These are phyloP conservation scores for Talinum fruticosum DNA, from an alignment of 148 eudicot genomes.

Conservation along the genomic window DNA sequence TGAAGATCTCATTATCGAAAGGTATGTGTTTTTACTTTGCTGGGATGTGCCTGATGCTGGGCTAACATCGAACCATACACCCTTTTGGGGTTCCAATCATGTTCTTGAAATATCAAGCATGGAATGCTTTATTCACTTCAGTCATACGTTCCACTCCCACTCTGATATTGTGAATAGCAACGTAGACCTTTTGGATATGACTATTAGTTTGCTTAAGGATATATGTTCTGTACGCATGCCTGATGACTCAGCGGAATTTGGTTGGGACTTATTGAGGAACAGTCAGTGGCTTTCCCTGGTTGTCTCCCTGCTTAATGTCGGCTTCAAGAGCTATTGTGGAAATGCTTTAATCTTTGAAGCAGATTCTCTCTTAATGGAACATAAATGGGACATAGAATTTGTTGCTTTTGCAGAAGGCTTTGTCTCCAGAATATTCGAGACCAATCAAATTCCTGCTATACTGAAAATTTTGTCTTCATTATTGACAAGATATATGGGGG, in stretches of 20 bases:
- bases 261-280: constrained; percentile 71
- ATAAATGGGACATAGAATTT: constrained; percentile 50
- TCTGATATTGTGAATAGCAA: constrained; percentile 27
- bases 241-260: constrained; percentile 46
- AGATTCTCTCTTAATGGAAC: constrained; percentile 30
- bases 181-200: constrained; percentile 36
- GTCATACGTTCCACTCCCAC: constrained; percentile 52
- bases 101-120: constrained; percentile 46
- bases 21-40: constrained; percentile 84
- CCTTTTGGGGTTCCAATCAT: constrained; percentile 28
- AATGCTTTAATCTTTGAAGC: constrained; percentile 40
- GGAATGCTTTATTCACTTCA: constrained; percentile 52
- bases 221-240: constrained; percentile 37
- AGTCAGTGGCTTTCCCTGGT: constrained; percentile 80
- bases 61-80: constrained; percentile 33
- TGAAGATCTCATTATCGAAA: constrained; percentile 82
- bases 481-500: constrained; percentile 46
- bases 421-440: constrained; percentile 38
- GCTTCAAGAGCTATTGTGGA: constrained; percentile 40
- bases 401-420: constrained; percentile 50
- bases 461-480: constrained; percentile 53
- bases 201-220: constrained; percentile 50
- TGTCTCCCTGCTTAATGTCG: constrained; percentile 54
- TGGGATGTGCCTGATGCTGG: constrained; percentile 72
- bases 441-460: constrained; percentile 43